Evolutionary conservation across 768 basidiomycete species (phyloP), one percentile per base, ranked within the genome.

Genomic region (Lentinula detonsa): DNA sequence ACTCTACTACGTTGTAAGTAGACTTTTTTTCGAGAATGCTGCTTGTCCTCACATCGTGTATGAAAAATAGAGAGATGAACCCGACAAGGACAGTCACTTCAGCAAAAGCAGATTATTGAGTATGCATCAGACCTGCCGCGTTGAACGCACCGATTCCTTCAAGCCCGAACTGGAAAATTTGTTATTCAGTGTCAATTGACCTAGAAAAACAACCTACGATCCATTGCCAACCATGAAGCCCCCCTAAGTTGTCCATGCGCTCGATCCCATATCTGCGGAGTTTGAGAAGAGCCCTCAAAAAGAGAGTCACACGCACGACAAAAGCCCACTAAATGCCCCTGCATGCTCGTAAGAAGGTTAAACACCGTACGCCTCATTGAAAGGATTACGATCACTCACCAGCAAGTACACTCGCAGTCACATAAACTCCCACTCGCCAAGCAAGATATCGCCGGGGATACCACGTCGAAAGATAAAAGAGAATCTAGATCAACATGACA

Each of bases 371-470:
- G 37, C 13, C 5, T 13, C 13, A 8, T 39, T 39, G 13, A 39
- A 13, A 39, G 37, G 13, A 39, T 39, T 33, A 45, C 31, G 33
- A 15, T 16, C 5, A 55, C 63, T n/a, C 40, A 68, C 78, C 85
- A 16, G 84, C 80, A 39, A 82, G 66, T 1, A 83, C 85, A 10
- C 85, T 84, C 40, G 85, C 84, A 18, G 81, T 81, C 69, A 86
- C 86, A 75, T 88, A 87, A 40, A 87, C 74, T 4, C 85, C 83
- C 59, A 85, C 78, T 31, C 86, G 79, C 65, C 71, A 73, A 16
- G 81, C 84, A 48, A 85, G 79, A 65, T 88, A 86, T 57, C 73
- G 72, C 39, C 81, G 74, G 9, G 83, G 78, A 67, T 90, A 84
- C 85, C 86, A 87, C 53, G 83, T 69, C 10, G 82, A 83, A 48